phyloP scores from a whole-genome alignment of 768 basidiomycete species.

The Phanerochaete sordida region DNA sequence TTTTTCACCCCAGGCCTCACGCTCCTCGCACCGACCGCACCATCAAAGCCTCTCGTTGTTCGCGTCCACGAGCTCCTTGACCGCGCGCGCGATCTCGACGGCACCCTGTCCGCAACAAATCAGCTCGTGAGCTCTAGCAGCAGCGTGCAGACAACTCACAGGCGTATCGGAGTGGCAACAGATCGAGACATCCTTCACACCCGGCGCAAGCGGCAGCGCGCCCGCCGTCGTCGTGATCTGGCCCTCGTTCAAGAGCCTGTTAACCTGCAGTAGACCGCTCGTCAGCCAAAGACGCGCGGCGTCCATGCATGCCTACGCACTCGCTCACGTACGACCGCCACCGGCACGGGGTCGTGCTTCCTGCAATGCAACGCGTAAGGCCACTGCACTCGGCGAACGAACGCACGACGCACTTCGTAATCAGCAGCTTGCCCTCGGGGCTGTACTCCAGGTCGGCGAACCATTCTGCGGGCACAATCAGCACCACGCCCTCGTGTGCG shows the following conservation, averaged over 20 bases:
- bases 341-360: slow-evolving; percentile 46
- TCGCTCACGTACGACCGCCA: slow-evolving; percentile 38
- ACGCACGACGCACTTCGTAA: slow-evolving; percentile 44
- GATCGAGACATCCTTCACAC: slow-evolving; percentile 51
- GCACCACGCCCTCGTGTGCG: neutral
- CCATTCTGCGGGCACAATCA: slow-evolving; percentile 41
- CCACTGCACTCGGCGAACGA: neutral
- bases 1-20: no score
- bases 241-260: slow-evolving; percentile 38
- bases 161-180: slow-evolving; percentile 67
- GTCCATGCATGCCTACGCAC: slow-evolving; percentile 26
- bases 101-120: slow-evolving; percentile 53
- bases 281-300: neutral
- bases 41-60: slow-evolving; percentile 33
- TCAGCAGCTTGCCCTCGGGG: slow-evolving; percentile 52
- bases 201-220: slow-evolving; percentile 39
- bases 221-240: slow-evolving; percentile 44
- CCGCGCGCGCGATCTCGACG: slow-evolving; percentile 46
- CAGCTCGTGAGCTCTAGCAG: no score
- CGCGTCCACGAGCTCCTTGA: slow-evolving; percentile 54
- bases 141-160: no score
- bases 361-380: slow-evolving; percentile 25
- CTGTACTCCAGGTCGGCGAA: slow-evolving; percentile 65
- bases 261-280: slow-evolving; percentile 33
- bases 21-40: neutral